These are phyloP conservation scores for Cyphellophora europaea DNA, from an alignment of 2,329 filamentous ascomycete genomes.

Conservation along the genomic window DNA sequence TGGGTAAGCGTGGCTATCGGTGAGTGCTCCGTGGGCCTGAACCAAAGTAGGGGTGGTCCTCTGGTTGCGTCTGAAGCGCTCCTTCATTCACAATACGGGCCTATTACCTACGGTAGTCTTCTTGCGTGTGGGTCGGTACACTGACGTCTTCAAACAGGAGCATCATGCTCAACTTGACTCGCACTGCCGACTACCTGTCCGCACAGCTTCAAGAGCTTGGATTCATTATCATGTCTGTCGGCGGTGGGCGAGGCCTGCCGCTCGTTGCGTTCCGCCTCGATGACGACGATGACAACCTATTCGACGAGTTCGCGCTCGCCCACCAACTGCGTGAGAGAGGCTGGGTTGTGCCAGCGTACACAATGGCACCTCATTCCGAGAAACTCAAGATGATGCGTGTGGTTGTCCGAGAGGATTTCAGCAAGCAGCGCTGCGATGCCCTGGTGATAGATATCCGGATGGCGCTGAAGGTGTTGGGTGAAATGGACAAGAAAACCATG, in stretches of 20 bases:
- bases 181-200: conserved; percentile 79
- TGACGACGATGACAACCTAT: conserved; percentile 45
- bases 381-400: conserved; percentile 81
- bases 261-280: conserved; percentile 81
- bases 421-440: conserved; percentile 67
- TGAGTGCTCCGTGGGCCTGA: too few relatives aligned
- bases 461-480: conserved; percentile 59
- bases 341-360: conserved; percentile 94
- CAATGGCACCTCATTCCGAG: conserved; percentile 83
- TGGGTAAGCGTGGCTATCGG: conserved; percentile 89
- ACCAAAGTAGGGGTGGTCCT: too few relatives aligned
- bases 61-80: too few relatives aligned
- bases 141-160: too few relatives aligned
- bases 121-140: too few relatives aligned
- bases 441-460: conserved; percentile 72
- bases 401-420: conserved; percentile 89
- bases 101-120: too few relatives aligned
- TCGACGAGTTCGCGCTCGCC: conserved; percentile 69
- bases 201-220: conserved; percentile 62
- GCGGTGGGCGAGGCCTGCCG: conserved; percentile 67
- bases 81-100: too few relatives aligned
- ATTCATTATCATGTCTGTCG: conserved; percentile 82
- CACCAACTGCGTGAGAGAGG: conserved; percentile 78
- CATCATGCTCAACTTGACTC: conserved; percentile 91
- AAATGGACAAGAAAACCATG: conserved; percentile 65